Base-by-base conservation (phyloP, 2,329 filamentous ascomycete genomes). In the Triangularia verruculosa region DNA sequence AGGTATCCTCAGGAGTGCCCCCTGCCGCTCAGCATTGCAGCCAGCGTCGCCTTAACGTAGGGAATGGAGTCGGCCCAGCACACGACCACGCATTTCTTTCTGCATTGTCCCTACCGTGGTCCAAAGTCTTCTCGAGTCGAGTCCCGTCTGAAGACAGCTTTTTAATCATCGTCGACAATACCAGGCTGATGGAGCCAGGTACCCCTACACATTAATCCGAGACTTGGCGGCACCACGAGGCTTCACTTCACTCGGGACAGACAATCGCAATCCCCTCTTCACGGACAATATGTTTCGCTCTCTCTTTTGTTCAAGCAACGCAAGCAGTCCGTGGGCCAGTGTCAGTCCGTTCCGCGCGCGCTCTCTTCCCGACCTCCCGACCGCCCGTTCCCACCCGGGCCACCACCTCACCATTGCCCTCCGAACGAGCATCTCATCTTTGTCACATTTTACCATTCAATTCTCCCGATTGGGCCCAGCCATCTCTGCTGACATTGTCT, bases 21-120 rank as follows among this genome's bases (percentile, higher is more conserved):
- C 53, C 27, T 56, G 53, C 57, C 57, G 43, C 39, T 59, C 57
- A 59, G 57, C 57, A 59, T 28, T 43, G 24, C 61, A 47, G 59
- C 62, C 57, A 61, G 60, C 62, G 59, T 52, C 55, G 59, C 30
- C 54, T 58, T 52, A 39, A 27, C 25, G 55, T 20, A 51, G 39
- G 59, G 52, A 25, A 53, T 57, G 51, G 27, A 51, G 39, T 64
- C 51, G 51, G 51, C 24, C 51, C 51, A 53, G 51, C 51, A 53
- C 51, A 43, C n/a, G 34, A 43, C 34, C 34, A 43, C 34, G 34
- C 34, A 43, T 43, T 43, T 34, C 9, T 28, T n/a, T 28, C 34
- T 43, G 34, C 34, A 43, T 43, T 43, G 32, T 34, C 32, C 28
- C 32, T 34, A 34, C 32, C 32, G 32, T 30, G 28, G 28, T 30